phyloP scores from a whole-genome alignment of 1,284 basidiomycete species.

The Leccinum huronense region DNA sequence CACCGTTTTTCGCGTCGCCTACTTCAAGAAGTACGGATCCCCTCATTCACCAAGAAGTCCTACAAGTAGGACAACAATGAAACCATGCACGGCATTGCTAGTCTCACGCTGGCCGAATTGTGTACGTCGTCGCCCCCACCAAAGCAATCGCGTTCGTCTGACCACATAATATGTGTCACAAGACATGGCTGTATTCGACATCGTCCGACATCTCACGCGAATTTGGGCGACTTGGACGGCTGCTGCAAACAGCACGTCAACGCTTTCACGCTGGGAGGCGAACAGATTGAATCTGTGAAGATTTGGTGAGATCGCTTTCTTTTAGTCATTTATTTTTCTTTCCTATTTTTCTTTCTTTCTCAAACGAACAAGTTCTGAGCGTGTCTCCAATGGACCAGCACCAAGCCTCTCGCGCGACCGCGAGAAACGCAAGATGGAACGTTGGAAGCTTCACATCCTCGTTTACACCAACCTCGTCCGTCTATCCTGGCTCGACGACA shows the following conservation, averaged over 20 bases:
- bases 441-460: constrained; percentile 87
- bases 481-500: constrained; percentile 89
- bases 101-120: too few species aligned
- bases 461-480: constrained; percentile 96
- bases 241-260: constrained; percentile 26
- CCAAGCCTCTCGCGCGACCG: constrained; percentile 91
- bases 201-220: constrained; percentile 43
- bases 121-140: too few species aligned
- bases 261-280: constrained; percentile 74
- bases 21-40: too few species aligned
- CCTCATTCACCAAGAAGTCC: too few species aligned
- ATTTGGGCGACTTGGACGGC: too few species aligned
- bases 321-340: too few species aligned
- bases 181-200: constrained; percentile 98
- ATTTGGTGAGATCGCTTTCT: too few species aligned
- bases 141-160: constrained; percentile 5
- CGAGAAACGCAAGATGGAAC: constrained; percentile 93
- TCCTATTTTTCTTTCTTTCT: constrained; percentile 36
- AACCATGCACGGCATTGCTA: too few species aligned
- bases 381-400: constrained; percentile 81
- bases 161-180: background rate
- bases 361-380: constrained; percentile 59
- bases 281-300: too few species aligned
- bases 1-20: too few species aligned
- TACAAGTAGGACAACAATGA: too few species aligned